These are phyloP conservation scores for Scutellaria baicalensis DNA, from an alignment of 257 asterid species.

Conservation along the genomic window DNA sequence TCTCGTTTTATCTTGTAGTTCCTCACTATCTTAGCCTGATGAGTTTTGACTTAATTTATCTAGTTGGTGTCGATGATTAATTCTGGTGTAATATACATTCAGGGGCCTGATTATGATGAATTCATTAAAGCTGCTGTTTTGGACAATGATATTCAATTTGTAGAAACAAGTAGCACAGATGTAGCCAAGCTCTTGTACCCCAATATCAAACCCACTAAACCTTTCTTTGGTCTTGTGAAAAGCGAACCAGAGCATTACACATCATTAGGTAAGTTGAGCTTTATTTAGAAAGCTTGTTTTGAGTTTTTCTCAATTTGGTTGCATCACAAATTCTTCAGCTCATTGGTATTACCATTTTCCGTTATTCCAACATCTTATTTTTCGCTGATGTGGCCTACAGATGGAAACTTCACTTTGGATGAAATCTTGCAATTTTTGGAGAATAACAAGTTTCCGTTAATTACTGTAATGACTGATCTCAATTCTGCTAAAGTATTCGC, in stretches of 20 bases:
- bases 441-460: slow-evolving; percentile 71
- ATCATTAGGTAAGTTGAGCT: slow-evolving; percentile 39
- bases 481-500: slow-evolving; percentile 85
- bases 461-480: slow-evolving; percentile 70
- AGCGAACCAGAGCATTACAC: slow-evolving; percentile 75
- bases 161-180: slow-evolving; percentile 65
- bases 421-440: slow-evolving; percentile 66
- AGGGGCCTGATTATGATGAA: slow-evolving; percentile 75
- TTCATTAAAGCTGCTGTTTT: slow-evolving; percentile 68
- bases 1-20: neutral
- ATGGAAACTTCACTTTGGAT: slow-evolving; percentile 38
- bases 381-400: slow-evolving; percentile 32
- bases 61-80: neutral
- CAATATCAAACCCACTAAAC: slow-evolving; percentile 20
- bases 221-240: slow-evolving; percentile 78
- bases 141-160: slow-evolving; percentile 81
- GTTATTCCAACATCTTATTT: neutral
- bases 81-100: slow-evolving; percentile 14
- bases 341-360: neutral
- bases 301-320: neutral
- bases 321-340: slow-evolving; percentile 1
- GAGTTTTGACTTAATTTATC: neutral
- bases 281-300: neutral
- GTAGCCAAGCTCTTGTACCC: slow-evolving; percentile 59
- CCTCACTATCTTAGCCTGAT: neutral